These are phyloP conservation scores for Tanacetum coccineum DNA, from an alignment of 129 eudicot species.

Conservation along the genomic window DNA sequence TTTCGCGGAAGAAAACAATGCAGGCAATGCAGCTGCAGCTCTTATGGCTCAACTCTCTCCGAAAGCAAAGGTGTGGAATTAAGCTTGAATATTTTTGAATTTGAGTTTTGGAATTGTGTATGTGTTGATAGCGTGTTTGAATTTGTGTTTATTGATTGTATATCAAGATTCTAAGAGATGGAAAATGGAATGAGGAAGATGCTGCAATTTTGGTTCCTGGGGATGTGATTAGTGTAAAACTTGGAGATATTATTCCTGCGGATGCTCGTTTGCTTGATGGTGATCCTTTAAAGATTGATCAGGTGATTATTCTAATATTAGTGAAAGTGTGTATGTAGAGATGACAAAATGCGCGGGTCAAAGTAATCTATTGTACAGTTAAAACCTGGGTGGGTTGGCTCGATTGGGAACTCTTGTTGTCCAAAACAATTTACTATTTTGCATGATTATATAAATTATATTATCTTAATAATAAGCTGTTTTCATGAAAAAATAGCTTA, in stretches of 20 bases:
- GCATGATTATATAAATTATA: too few relatives aligned
- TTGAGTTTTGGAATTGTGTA: not conserved
- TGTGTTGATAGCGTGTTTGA: not conserved
- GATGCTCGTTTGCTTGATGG: slow-evolving; percentile 18
- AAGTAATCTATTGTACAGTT: not conserved
- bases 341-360: not conserved
- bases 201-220: slow-evolving; percentile 17
- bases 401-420: too few relatives aligned
- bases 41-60: slow-evolving; percentile 94
- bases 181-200: slow-evolving; percentile 16
- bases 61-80: slow-evolving; percentile 57
- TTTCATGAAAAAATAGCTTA: too few relatives aligned
- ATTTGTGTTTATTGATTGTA: not conserved
- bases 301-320: not conserved
- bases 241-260: slow-evolving; percentile 21
- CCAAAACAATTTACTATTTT: too few relatives aligned
- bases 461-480: too few relatives aligned
- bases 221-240: slow-evolving; percentile 14
- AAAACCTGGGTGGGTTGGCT: not conserved
- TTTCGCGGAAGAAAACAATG: slow-evolving; percentile 86
- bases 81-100: not conserved
- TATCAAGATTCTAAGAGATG: slow-evolving; percentile 13
- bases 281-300: slow-evolving; percentile 14
- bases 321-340: not conserved
- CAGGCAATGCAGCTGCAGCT: slow-evolving; percentile 94